Evolutionary conservation across 2,329 filamentous ascomycete genomes (phyloP), one percentile per base, ranked within the genome.

Genomic region (Falciphora oryzae): DNA sequence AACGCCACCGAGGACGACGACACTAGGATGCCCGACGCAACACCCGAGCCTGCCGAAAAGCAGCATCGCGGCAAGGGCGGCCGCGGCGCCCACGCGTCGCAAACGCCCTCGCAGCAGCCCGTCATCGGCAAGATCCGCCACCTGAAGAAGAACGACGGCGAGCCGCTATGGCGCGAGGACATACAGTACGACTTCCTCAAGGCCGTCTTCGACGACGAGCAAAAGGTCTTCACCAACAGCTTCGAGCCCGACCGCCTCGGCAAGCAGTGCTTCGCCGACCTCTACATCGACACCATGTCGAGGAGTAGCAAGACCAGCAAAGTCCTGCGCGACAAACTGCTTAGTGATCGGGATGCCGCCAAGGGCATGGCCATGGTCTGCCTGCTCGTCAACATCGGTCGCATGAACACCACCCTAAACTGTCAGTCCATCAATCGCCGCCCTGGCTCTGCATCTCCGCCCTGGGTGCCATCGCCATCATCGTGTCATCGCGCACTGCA

Each of bases 311-410:
- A 99, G 82, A 98, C 94, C 32, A 98, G 95, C 83, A 98, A 98
- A 79, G 95, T 99, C 62, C 83, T 99, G 68, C 92, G 96, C 76
- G 95, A 99, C 77, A 98, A 99, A 81, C 83, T 99, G 68, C 84
- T 97, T 72, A 95, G 89, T 70, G 95, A 99, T 75, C 89, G 92
- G 72, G 89, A 92, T 68, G 93, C 93, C 28, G 95, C 94, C 50
- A 93, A 97, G 75, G 94, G 92, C 73, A 99, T 99, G 95, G 95
- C 95, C 63, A 99, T 99, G 95, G 94, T 99, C 66, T 99, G 95
- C 77, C 80, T 99, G 69, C 80, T 99, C 71, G 95, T 99, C 75
- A 99, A 99, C 73, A 91, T 99, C 68, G 95, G 95, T 65, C 85
- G 95, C 68, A 99, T 99, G 95, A 99, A 99, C 77, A 99, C 95